Evolutionary conservation across 345 rosid species (phyloP).

Genomic region (Acer campestre): DNA sequence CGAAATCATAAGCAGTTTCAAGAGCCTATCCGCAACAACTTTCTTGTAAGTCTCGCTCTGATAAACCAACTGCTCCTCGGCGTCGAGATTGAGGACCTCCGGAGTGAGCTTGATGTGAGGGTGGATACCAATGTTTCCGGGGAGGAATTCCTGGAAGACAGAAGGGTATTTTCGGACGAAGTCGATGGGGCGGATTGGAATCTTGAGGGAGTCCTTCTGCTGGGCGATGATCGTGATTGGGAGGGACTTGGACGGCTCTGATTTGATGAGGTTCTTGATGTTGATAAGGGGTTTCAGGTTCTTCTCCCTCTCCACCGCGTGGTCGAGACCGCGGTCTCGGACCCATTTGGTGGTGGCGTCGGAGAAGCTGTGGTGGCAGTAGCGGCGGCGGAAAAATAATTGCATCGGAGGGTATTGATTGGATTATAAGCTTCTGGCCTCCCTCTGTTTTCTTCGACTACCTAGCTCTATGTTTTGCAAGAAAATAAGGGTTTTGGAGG

Average conservation of each 20-base stretch:
- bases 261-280: slow-evolving; percentile 74
- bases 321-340: slow-evolving; percentile 97
- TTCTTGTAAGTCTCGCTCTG: slow-evolving; percentile 64
- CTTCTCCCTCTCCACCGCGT: slow-evolving; percentile 84
- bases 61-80: slow-evolving; percentile 84
- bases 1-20: slow-evolving; percentile 74
- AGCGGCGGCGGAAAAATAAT: slow-evolving; percentile 9
- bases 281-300: slow-evolving; percentile 65
- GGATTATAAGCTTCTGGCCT: background rate
- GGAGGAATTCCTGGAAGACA: slow-evolving; percentile 69
- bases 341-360: slow-evolving; percentile 46
- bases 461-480: background rate
- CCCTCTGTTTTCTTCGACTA: too few relatives aligned
- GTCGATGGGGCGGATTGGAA: slow-evolving; percentile 86
- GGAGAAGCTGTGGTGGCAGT: slow-evolving; percentile 25
- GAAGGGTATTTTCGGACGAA: slow-evolving; percentile 79
- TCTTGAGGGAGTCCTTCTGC: slow-evolving; percentile 50
- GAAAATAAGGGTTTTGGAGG: slow-evolving; percentile 16
- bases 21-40: slow-evolving; percentile 65
- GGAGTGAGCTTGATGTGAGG: slow-evolving; percentile 86
- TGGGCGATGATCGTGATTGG: slow-evolving; percentile 66
- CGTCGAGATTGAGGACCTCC: slow-evolving; percentile 71
- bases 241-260: slow-evolving; percentile 88
- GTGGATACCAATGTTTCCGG: slow-evolving; percentile 71
- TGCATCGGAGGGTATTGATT: background rate